Percentiles rank a stretch among this genome's conserved stretches.
phyloP scores from a whole-genome alignment of 139 green algal species.

The Chlamydomonas eustigma region DNA sequence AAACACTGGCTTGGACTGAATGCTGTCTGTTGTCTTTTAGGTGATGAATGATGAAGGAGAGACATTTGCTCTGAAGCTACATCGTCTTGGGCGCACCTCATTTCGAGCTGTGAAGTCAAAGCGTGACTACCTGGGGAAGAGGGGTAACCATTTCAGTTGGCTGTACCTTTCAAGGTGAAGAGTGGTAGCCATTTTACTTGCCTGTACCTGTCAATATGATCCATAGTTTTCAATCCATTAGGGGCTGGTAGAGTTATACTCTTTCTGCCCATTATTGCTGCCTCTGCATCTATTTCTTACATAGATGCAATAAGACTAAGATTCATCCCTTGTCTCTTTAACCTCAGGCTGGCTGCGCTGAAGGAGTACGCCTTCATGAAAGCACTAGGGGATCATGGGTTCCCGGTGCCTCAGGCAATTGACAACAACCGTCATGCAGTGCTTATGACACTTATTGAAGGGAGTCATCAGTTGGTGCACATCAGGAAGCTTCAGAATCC shows the following conservation, averaged over 20 bases:
- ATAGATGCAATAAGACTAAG: too few relatives aligned
- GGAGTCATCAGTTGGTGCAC: constrained; percentile 76
- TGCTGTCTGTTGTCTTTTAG: too few relatives aligned
- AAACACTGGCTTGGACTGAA: too few relatives aligned
- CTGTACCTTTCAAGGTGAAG: constrained; percentile 81
- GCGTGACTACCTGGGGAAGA: constrained; percentile 88
- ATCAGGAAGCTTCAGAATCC: constrained; percentile 19
- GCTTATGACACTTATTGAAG: constrained; percentile 83
- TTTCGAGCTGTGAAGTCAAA: constrained; percentile 96
- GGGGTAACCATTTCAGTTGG: constrained; percentile 73
- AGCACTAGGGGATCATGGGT: constrained; percentile 81
- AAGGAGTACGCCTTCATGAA: constrained; percentile 99
- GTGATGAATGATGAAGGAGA: constrained; percentile 69
- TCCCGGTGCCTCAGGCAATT: constrained; percentile 88
- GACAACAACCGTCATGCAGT: constrained; percentile 94
- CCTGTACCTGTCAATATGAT: neutral
- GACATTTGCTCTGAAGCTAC: constrained; percentile 89
- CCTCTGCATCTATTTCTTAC: too few relatives aligned
- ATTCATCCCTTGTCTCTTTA: too few relatives aligned
- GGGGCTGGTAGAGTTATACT: too few relatives aligned
- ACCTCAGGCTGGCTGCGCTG: constrained; percentile 82
- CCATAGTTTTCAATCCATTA: too few relatives aligned
- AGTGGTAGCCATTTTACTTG: neutral
- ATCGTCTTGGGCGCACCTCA: constrained; percentile 92
- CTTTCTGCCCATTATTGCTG: too few relatives aligned